Evolutionary conservation across 1,284 basidiomycete genomes (phyloP), one percentile per base, ranked within the genome.

Genomic region (Ganoderma lingzhi): DNA sequence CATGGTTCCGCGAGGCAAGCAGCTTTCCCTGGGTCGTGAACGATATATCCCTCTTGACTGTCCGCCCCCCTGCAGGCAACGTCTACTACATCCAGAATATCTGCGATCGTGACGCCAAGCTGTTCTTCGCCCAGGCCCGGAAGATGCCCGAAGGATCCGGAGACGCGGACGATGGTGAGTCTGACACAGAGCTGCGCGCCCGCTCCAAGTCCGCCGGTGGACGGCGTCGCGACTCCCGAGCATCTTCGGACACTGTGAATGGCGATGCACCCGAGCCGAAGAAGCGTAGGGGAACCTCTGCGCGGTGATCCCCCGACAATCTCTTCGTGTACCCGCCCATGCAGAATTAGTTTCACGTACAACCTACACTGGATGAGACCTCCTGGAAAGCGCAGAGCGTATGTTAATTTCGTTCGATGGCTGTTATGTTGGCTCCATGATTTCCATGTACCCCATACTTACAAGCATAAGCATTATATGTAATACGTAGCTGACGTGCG

Each of bases 61-160:
- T 39, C 28, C 30, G 17, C 51, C 9, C 39, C 41, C 66, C 68
- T 48, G 15, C 76, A 94, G 96, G 96, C 37, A 99, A 99, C 80
- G 88, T 87, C 8, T 99, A 99, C 80, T 89, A 88, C 65, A 95
- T 99, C 78, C 88, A 93, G 77, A 99, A 99, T 80, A 91, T 97
- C 30, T 90, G 88, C 23, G 86, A 93, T 56, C 88, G 94, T 39
- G 91, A 93, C 63, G 93, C 93, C 14, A 90, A 88, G 76, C 81
- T 99, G 9, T 97, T 97, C 84, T 99, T 99, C 81, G 92, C 96
- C 0, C 98, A 99, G 82, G 94, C 94, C 0, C 89, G 96, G 45
- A 94, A 94, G 81, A 82, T 94, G 65, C 80, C 81, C 8, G 81
- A 70, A 28, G 17, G 51, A 5, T 35, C 3, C 39, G 83, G 61